A percentile compares a stretch with the other conserved stretches of the same genome.
Conservation (phyloP, 164 flowering plant species). For the Houttuynia cordata region DNA sequence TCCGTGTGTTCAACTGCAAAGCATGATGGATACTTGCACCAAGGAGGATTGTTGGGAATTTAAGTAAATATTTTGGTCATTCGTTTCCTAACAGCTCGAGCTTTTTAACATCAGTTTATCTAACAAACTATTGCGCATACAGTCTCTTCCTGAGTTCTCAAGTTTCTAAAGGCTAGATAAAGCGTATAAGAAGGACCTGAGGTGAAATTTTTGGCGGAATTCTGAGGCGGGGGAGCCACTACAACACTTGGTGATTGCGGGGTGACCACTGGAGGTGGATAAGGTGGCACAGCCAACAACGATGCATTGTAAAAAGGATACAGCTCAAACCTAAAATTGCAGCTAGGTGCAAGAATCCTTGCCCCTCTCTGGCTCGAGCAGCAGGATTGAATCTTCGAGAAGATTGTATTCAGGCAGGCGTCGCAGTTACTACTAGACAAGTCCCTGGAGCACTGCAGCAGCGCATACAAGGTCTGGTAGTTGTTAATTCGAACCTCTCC, state of each 20-base stretch:
- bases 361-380: slow-evolving; percentile 12
- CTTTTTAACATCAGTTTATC: too few species aligned
- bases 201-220: too few species aligned
- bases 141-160: too few species aligned
- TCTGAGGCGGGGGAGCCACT: not conserved
- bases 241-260: not conserved
- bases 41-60: too few species aligned
- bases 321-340: slow-evolving; percentile 16
- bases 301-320: not conserved
- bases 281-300: not conserved
- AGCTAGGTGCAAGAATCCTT: slow-evolving; percentile 14
- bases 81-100: too few species aligned
- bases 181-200: too few species aligned
- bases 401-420: slow-evolving; percentile 11
- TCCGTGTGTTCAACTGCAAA: too few species aligned
- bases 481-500: slow-evolving; percentile 1
- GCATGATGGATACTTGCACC: too few species aligned
- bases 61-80: too few species aligned
- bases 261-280: not conserved
- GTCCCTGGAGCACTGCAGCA: slow-evolving; percentile 33
- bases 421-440: slow-evolving; percentile 13
- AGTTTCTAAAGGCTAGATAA: too few species aligned
- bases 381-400: not conserved
- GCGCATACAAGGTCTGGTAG: slow-evolving; percentile 15
- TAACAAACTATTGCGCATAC: too few species aligned